These are phyloP conservation scores for Dioscorea cayenensis DNA, from an alignment of 116 monocot genomes.

Conservation along the genomic window DNA sequence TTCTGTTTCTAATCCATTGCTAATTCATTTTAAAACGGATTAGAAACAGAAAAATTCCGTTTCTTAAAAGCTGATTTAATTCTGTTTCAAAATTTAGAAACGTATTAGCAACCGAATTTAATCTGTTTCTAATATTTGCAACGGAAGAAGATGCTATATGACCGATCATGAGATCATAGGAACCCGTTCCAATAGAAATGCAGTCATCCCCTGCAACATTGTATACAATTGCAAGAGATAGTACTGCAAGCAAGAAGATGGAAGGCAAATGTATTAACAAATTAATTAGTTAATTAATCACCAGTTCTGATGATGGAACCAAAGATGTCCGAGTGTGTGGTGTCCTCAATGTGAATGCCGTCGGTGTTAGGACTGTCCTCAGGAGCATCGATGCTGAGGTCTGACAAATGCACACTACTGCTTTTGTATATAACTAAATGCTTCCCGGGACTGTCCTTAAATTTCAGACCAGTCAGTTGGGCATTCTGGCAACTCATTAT, in stretches of 20 bases:
- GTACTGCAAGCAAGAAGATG: too few relatives aligned
- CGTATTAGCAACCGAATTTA: too few relatives aligned
- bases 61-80: too few relatives aligned
- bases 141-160: too few relatives aligned
- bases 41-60: too few relatives aligned
- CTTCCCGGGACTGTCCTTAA: slow-evolving; percentile 11
- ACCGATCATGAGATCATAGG: slow-evolving; percentile 9
- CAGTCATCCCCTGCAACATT: slow-evolving; percentile 37
- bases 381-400: slow-evolving; percentile 17
- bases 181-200: slow-evolving; percentile 25
- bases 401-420: not conserved
- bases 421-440: slow-evolving; percentile 15
- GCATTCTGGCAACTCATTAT: slow-evolving; percentile 12
- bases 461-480: slow-evolving; percentile 1
- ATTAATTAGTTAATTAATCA: not conserved
- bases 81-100: too few relatives aligned
- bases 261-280: not conserved
- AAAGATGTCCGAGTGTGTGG: slow-evolving; percentile 5
- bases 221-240: too few relatives aligned
- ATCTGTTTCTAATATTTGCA: too few relatives aligned
- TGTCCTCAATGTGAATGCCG: slow-evolving; percentile 25
- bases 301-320: slow-evolving; percentile 20
- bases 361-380: slow-evolving; percentile 39
- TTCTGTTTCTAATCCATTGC: too few relatives aligned
- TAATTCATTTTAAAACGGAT: too few relatives aligned